Base-by-base conservation (phyloP, 2,329 filamentous ascomycete species). In the Pseudopyrenochaeta lycopersici region DNA sequence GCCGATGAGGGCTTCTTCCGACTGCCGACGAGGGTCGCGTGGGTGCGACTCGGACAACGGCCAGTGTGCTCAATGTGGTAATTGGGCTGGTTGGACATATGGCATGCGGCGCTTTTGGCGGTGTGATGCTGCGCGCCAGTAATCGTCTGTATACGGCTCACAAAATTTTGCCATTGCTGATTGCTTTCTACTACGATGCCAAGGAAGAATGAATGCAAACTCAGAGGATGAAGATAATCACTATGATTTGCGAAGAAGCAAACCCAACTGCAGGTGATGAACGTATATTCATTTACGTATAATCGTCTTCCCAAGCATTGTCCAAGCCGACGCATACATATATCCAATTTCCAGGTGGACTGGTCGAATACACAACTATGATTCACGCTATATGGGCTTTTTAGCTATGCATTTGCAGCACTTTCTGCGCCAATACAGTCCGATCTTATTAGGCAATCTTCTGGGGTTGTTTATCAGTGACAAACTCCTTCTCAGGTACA, bases 401-500 rank as follows among this genome's bases (percentile, higher is more conserved):
- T 63, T 23, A 44, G 12, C 44, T 10, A 46, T 18, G 20, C 14
- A 33, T 39, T 30, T 31, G 30, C 11, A 39, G 21, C n/a, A 1
- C 5, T 23, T 38, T 45, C 20, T n/a, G 17, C 17, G 7, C 31
- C 20, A n/a, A 21, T 15, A 21, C 17, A 18, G 12, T 12, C 46
- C 6, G 5, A 20, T 18, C 18, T 14, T 15, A 43, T 42, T 56
- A 71, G 42, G 62, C 60, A 39, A 63, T 23, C 40, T 63, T 64
- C 29, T 58, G 52, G 7, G 58, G 42, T 20, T 61, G 59, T 59
- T 72, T 68, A 15, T 69, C 63, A 7, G 58, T 43, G 12, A 66
- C 54, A 23, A 58, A 62, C 47, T 70, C 64, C 56, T 71, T 71
- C 32, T 65, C 58, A 11, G 49, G 55, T 14, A 32, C 48, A 30